These are phyloP conservation scores for Leersia perrieri DNA, from an alignment of 176 grass and related monocot species.

Conservation along the genomic window DNA sequence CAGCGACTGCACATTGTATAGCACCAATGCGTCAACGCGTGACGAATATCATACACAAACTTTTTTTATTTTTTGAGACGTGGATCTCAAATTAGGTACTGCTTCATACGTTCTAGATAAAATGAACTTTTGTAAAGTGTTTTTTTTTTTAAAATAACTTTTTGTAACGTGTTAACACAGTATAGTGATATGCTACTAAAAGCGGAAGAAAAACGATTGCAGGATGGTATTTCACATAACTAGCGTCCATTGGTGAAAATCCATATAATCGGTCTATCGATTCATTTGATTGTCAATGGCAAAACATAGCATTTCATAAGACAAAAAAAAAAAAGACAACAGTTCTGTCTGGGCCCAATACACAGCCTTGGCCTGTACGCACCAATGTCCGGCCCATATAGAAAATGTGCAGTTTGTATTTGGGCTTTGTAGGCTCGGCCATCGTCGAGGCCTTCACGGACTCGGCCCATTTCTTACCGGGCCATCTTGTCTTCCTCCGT, in stretches of 20 bases:
- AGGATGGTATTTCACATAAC: no score
- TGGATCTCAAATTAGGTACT: no score
- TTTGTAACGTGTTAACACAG: no score
- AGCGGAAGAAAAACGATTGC: no score
- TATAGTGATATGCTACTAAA: no score
- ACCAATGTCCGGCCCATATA: background rate
- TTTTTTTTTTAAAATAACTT: no score
- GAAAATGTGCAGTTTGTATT: background rate
- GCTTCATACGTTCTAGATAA: no score
- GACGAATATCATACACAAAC: background rate
- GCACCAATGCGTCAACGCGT: background rate
- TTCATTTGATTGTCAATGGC: no score
- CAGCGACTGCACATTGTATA: background rate
- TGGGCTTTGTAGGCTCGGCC: background rate
- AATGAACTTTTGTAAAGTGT: no score
- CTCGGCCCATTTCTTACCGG: background rate
- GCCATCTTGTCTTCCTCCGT: background rate
- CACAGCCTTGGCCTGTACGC: background rate
- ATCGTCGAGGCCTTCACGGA: background rate
- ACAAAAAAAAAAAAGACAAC: background rate
- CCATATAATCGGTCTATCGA: no score
- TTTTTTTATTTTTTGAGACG: background rate
- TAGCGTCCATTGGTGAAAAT: no score
- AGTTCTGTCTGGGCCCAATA: background rate
- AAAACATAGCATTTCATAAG: no score